Base-by-base conservation (phyloP, 805 yeast species). In the Barnettozyma siamensis region DNA sequence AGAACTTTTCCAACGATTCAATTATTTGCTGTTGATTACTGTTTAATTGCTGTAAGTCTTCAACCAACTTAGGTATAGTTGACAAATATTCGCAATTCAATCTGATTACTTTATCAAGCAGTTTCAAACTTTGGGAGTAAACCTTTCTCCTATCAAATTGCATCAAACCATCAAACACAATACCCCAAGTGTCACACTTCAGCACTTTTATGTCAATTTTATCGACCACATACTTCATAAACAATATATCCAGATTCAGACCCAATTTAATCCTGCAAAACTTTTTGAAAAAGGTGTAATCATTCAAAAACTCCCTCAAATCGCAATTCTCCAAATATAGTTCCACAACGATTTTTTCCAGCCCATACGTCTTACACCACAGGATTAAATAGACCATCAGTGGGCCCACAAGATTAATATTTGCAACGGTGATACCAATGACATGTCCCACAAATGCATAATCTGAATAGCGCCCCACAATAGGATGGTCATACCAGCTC, bases 361-460 rank as follows among this genome's bases (percentile, higher is more conserved):
- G 7, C 7, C 42, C 42, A 17, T 18, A 12, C 8, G 31, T 13
- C n/a, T 32, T 26, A 18, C 32, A n/a, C 37, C 34, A 40, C 2
- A 21, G 21, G 2, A 44, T 31, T n/a, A 48, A 15, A 20, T 19
- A 20, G 8, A 17, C n/a, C 5, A 50, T 21, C 6, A 35, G 26
- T 1, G 36, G 38, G 5, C 31, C 20, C 7, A 50, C 18, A 28
- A 17, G 13, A 2, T 43, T 40, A 3, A 44, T 27, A 11, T 46
- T 39, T 7, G 34, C 15, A 18, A 48, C 35, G 10, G 45, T 3
- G 4, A 38, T 28, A 3, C 53, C 53, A 15, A 50, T 30, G 7
- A 45, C 40, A 18, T 50, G 52, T 2, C 54, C 53, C 28, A 43
- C 24, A 40, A 47, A 41, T 2, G 47, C 39, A 45, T 46, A 47